Conservation (phyloP, 768 basidiomycete species). For the Pulveroboletus ravenelii region DNA sequence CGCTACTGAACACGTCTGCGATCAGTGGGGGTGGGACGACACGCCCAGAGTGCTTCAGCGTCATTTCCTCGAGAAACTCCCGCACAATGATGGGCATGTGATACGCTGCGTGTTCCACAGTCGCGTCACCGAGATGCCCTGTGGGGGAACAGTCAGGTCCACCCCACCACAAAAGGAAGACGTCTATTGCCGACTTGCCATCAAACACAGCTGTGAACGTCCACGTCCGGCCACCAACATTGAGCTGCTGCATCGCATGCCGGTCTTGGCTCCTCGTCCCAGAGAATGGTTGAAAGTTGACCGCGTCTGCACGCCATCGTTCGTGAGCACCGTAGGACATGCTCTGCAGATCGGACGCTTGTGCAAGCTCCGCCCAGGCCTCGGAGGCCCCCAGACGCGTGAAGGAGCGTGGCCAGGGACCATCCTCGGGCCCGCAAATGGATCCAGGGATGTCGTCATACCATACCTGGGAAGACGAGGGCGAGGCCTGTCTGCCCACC, state of each 20-base stretch:
- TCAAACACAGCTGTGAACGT: slow-evolving; percentile 69
- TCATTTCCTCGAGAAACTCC: slow-evolving; percentile 47
- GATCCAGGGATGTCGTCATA: slow-evolving; percentile 60
- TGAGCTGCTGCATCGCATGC: slow-evolving; percentile 53
- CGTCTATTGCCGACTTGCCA: slow-evolving; percentile 38
- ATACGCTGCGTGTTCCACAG: slow-evolving; percentile 62
- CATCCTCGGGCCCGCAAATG: slow-evolving; percentile 59
- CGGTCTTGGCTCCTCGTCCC: slow-evolving; percentile 57
- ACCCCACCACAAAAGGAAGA: neutral
- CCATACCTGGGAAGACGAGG: slow-evolving; percentile 40
- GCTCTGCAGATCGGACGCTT: slow-evolving; percentile 49
- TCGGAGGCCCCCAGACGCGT: slow-evolving; percentile 46
- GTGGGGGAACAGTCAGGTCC: slow-evolving; percentile 22
- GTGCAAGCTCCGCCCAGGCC: slow-evolving; percentile 48
- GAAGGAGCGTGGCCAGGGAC: slow-evolving; percentile 60
- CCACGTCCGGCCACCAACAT: slow-evolving; percentile 55
- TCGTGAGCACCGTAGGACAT: slow-evolving; percentile 33
- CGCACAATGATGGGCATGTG: slow-evolving; percentile 65
- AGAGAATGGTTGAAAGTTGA: slow-evolving; percentile 65
- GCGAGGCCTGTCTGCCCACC: slow-evolving; percentile 10
- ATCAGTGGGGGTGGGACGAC: slow-evolving; percentile 45
- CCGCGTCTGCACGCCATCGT: slow-evolving; percentile 47
- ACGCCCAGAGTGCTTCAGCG: slow-evolving; percentile 35
- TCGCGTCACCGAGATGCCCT: slow-evolving; percentile 69
- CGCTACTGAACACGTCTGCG: slow-evolving; percentile 51